These are phyloP conservation scores for Schizothecium vesticola DNA, from an alignment of 495 filamentous ascomycete species.

Conservation along the genomic window DNA sequence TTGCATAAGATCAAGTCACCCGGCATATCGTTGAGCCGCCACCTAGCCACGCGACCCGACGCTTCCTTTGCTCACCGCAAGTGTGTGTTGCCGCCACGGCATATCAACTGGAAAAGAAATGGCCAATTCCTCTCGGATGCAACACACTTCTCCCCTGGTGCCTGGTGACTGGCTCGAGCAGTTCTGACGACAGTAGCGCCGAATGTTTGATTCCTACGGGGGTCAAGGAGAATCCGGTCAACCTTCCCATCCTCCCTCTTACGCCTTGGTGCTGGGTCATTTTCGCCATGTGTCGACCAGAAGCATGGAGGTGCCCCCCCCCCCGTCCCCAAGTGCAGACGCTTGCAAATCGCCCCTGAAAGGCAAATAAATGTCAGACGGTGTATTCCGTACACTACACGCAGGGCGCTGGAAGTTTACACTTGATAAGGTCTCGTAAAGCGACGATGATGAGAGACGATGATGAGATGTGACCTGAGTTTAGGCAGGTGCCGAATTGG, in stretches of 20 bases:
- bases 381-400: no score
- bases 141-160: slow-evolving; percentile 20
- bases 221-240: not conserved
- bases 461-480: not conserved
- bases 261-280: not conserved
- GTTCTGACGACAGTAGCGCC: slow-evolving; percentile 1
- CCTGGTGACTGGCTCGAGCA: slow-evolving; percentile 3
- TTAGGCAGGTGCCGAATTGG: slow-evolving; percentile 12
- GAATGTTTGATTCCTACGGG: not conserved
- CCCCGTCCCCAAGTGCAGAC: no score
- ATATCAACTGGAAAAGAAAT: slow-evolving; percentile 2
- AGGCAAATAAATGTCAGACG: no score
- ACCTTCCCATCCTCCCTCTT: not conserved
- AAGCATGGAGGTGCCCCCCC: no score
- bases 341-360: not conserved
- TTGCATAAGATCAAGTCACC: slow-evolving; percentile 6
- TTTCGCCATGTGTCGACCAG: not conserved
- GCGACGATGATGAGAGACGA: not conserved
- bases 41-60: not conserved
- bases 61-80: slow-evolving; percentile 10
- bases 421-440: no score
- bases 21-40: slow-evolving; percentile 6
- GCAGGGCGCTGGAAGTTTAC: no score
- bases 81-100: not conserved
- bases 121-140: slow-evolving; percentile 16